These are phyloP conservation scores for Auxenochlorella protothecoides DNA, from an alignment of 139 green algal species.

Conservation along the genomic window DNA sequence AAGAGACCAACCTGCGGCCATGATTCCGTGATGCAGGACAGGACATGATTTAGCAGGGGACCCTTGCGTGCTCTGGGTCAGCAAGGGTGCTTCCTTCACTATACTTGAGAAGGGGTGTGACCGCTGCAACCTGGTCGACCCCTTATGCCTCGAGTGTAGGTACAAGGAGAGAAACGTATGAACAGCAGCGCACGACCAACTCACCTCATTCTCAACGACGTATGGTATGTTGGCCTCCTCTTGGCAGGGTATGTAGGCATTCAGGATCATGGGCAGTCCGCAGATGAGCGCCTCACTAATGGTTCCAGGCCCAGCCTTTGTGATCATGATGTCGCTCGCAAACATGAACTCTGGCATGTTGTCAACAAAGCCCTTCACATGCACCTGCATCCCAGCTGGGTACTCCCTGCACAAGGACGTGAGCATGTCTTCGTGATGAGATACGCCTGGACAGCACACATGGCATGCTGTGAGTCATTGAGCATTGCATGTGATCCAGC, in stretches of 20 bases:
- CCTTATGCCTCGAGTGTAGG: background rate
- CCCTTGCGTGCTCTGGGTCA: too few relatives aligned
- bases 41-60: too few relatives aligned
- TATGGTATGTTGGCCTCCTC: slow-evolving; percentile 95
- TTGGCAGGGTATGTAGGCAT: slow-evolving; percentile 91
- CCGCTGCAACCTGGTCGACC: background rate
- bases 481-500: too few relatives aligned
- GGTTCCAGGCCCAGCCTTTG: slow-evolving; percentile 77
- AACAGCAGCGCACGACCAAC: background rate
- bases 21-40: background rate
- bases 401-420: background rate
- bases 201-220: slow-evolving; percentile 54
- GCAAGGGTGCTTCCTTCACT: too few relatives aligned
- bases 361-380: slow-evolving; percentile 74
- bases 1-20: slow-evolving; percentile 23
- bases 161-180: too few relatives aligned
- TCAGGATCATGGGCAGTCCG: slow-evolving; percentile 91
- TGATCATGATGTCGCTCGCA: slow-evolving; percentile 46
- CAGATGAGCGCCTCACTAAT: slow-evolving; percentile 93
- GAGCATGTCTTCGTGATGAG: too few relatives aligned
- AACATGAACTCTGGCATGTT: slow-evolving; percentile 92
- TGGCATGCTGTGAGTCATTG: too few relatives aligned
- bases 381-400: slow-evolving; percentile 22
- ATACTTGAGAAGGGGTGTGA: too few relatives aligned
- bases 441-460: too few relatives aligned